Base-by-base conservation (phyloP, 768 basidiomycete species). In the Hemileccinum rubropunctum region DNA sequence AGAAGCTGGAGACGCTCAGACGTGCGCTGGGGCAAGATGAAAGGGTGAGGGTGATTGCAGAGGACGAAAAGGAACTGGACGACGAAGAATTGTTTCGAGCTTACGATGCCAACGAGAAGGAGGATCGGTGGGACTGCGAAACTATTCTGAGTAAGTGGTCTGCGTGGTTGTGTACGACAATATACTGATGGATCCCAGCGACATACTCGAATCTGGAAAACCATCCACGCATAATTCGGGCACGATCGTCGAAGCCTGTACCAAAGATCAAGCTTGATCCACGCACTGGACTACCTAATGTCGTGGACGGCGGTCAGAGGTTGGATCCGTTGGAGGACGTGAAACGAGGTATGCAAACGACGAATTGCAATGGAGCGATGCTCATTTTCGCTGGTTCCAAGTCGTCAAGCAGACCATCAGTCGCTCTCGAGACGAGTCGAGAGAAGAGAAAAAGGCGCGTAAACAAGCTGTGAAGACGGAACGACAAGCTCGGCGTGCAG, bases 171-270 rank as follows among this genome's bases (percentile, higher is more conserved):
- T 37, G 23, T 23, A 23, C 6, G 23, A 6, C 12, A 41, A 15
- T 45, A 56, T 40, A 51, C 51, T 53, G 57, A 56, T 39, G n/a
- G 36, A 38, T 43, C 27, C 17, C 62, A 97, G 95, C 88, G 9
- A 98, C 95, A 10, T 95, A 94, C 64, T 88, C 92, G n/a, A 99
- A 97, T 63, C 76, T 98, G 7, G 97, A 97, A 66, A 99, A 99
- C 61, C 97, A 98, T 65, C 97, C 97, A 0, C 82, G 86, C 9
- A 72, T 97, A 28, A 94, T 99, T 51, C 79, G 82, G 21, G 82
- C 84, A 17, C 75, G 84, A 30, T 76, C 82, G 51, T 61, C 69
- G 35, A 76, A 73, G 59, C 70, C 72, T 18, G 76, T 78, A 0
- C 75, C 84, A 0, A 86, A 81, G 65, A 91, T 95, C 55, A 61